A percentile compares a stretch with the other conserved stretches of the same genome.
These are phyloP conservation scores for Ogataea methylovora DNA, from an alignment of 805 yeast genomes.

Conservation along the genomic window DNA sequence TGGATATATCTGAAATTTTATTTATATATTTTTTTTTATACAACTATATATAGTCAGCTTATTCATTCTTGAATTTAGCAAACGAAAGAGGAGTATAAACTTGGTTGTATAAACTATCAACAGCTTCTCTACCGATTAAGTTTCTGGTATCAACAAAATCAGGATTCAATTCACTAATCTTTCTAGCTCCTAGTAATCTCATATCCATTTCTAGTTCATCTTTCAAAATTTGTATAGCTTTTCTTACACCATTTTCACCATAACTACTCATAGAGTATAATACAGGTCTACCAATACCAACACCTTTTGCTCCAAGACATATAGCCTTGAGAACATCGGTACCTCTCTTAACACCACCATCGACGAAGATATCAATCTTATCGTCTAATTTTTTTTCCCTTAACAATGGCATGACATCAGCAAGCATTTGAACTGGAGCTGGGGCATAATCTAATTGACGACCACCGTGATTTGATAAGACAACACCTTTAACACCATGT, in stretches of 20 bases:
- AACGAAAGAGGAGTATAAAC: constrained; percentile 22
- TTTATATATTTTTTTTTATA: no score
- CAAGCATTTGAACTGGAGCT: constrained; percentile 69
- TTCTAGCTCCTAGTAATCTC: constrained; percentile 70
- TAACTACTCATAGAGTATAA: constrained; percentile 55
- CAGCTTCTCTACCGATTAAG: constrained; percentile 24
- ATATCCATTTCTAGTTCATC: constrained; percentile 71
- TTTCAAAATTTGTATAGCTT: constrained; percentile 52
- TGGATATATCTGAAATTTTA: no score
- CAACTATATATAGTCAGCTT: no score
- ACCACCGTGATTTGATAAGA: constrained; percentile 85
- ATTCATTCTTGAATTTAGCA: constrained; percentile 23
- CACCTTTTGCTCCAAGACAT: constrained; percentile 65
- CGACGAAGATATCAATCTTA: constrained; percentile 51
- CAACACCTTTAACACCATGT: constrained; percentile 69
- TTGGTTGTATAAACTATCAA: constrained; percentile 22
- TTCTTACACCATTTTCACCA: constrained; percentile 59
- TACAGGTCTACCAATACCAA: constrained; percentile 64
- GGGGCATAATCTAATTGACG: constrained; percentile 78
- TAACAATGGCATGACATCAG: constrained; percentile 55
- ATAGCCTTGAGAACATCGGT: constrained; percentile 60
- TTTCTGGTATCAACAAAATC: constrained; percentile 48
- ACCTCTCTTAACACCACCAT: constrained; percentile 67
- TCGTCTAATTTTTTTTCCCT: constrained; percentile 38
- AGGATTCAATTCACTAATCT: constrained; percentile 51